Percentiles rank a stretch among this genome's conserved stretches.
These are phyloP conservation scores for Xylaria hypoxylon DNA, from an alignment of 2,329 filamentous ascomycete species.

Conservation along the genomic window DNA sequence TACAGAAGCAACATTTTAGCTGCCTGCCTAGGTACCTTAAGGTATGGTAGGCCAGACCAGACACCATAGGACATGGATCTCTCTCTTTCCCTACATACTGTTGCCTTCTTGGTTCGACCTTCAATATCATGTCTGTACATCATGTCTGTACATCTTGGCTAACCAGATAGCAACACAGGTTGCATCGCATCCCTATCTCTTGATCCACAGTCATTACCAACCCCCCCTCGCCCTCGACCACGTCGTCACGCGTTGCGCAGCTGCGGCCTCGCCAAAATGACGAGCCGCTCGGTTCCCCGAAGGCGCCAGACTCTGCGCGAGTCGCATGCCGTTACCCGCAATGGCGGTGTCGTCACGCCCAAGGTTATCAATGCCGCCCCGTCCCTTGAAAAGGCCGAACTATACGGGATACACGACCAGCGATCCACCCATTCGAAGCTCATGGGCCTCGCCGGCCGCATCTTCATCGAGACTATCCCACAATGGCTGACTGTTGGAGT, in stretches of 20 bases:
- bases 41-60: constrained; percentile 27
- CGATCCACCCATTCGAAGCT: constrained; percentile 62
- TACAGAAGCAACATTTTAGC: constrained; percentile 15
- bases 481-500: constrained; percentile 71
- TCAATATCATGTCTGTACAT: background rate
- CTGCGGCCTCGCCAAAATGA: constrained; percentile 54
- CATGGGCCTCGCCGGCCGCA: constrained; percentile 63
- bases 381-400: constrained; percentile 65
- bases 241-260: constrained; percentile 41
- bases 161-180: constrained; percentile 23
- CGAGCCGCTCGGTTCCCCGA: constrained; percentile 55
- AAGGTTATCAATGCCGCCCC: constrained; percentile 67
- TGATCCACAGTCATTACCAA: constrained; percentile 14
- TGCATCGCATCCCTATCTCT: constrained; percentile 1
- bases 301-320: constrained; percentile 61
- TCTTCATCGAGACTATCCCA: constrained; percentile 69
- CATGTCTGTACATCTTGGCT: constrained; percentile 3
- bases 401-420: constrained; percentile 67
- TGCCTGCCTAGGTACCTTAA: constrained; percentile 9
- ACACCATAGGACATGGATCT: background rate
- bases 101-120: background rate
- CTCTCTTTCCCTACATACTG: background rate
- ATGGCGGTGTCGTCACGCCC: constrained; percentile 55
- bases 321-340: constrained; percentile 55
- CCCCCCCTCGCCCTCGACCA: constrained; percentile 17